A percentile compares a stretch with the other conserved stretches of the same genome.
These are phyloP conservation scores for Vairimorpha apis DNA, from an alignment of 371 early-diverging fungal genomes.

Conservation along the genomic window DNA sequence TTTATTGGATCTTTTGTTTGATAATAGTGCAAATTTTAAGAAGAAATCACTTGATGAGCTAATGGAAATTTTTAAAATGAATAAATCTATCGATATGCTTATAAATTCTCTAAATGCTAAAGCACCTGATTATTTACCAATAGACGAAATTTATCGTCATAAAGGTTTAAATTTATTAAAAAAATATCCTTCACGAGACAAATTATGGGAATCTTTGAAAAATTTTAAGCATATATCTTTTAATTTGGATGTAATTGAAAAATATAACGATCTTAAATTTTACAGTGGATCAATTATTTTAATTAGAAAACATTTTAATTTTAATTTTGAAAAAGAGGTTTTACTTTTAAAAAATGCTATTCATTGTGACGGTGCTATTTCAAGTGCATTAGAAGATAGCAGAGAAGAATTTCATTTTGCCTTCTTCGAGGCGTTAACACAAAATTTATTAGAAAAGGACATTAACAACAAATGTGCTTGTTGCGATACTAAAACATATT, in stretches of 20 bases:
- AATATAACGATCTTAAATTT: slow-evolving; percentile 44
- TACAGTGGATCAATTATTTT: slow-evolving; percentile 45
- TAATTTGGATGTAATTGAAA: slow-evolving; percentile 31
- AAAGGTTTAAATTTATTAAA: slow-evolving; percentile 45
- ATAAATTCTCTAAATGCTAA: slow-evolving; percentile 36
- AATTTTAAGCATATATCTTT: slow-evolving; percentile 39
- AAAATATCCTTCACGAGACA: slow-evolving; percentile 20
- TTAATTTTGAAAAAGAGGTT: slow-evolving; percentile 20
- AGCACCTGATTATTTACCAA: slow-evolving; percentile 44
- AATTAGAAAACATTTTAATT: slow-evolving; percentile 37
- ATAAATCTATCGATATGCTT: slow-evolving; percentile 38
- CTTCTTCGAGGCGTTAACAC: slow-evolving; percentile 53
- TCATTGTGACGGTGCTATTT: slow-evolving; percentile 43
- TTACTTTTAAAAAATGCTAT: slow-evolving; percentile 25
- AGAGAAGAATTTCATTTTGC: slow-evolving; percentile 50
- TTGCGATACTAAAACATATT: slow-evolving; percentile 14
- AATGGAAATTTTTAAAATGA: slow-evolving; percentile 28
- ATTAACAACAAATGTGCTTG: slow-evolving; percentile 31
- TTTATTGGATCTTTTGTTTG: slow-evolving; percentile 17
- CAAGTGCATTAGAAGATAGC: slow-evolving; percentile 36
- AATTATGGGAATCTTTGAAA: slow-evolving; percentile 31
- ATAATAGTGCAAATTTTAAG: slow-evolving; percentile 36
- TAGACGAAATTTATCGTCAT: slow-evolving; percentile 50
- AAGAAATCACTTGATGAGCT: slow-evolving; percentile 32
- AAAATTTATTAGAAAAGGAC: slow-evolving; percentile 14